A percentile compares a stretch with the other conserved stretches of the same genome.
These are phyloP conservation scores for Mycena citricolor DNA, from an alignment of 1,284 basidiomycete species.

Conservation along the genomic window DNA sequence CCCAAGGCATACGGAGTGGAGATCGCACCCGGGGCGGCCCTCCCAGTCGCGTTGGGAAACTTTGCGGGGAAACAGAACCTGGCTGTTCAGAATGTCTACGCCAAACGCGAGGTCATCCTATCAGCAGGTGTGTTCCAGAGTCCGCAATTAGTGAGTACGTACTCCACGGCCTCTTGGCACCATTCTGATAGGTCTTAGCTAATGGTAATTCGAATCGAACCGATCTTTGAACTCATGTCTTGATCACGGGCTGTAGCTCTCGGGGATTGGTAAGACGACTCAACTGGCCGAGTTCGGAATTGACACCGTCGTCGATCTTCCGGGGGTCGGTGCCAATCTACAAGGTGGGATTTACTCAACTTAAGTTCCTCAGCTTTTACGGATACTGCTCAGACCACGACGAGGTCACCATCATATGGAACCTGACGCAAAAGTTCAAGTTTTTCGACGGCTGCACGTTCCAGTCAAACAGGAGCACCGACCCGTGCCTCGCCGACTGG, in stretches of 20 bases:
- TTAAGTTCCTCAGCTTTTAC: background rate
- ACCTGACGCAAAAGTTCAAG: constrained; percentile 29
- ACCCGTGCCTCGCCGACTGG: constrained; percentile 33
- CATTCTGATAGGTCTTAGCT: constrained; percentile 22
- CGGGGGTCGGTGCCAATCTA: constrained; percentile 34
- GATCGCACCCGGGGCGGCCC: constrained; percentile 25
- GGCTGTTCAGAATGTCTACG: constrained; percentile 6
- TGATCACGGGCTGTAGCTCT: constrained; percentile 25
- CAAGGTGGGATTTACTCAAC: constrained; percentile 28
- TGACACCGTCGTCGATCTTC: constrained; percentile 28
- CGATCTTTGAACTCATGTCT: background rate
- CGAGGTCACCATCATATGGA: constrained; percentile 31
- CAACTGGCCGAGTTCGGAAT: constrained; percentile 30
- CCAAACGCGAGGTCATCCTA: constrained; percentile 30
- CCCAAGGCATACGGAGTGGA: constrained; percentile 29
- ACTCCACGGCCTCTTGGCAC: background rate
- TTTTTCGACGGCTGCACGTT: constrained; percentile 30
- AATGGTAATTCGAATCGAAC: constrained; percentile 25
- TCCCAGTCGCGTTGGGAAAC: constrained; percentile 27
- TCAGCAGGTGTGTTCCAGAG: constrained; percentile 32
- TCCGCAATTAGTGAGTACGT: constrained; percentile 28
- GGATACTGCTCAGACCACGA: constrained; percentile 29
- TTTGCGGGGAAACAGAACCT: constrained; percentile 25
- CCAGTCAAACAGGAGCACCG: constrained; percentile 26
- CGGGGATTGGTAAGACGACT: constrained; percentile 32